phyloP scores from a whole-genome alignment of 192 early-diverging fungal species.

The Pilaira anomala region DNA sequence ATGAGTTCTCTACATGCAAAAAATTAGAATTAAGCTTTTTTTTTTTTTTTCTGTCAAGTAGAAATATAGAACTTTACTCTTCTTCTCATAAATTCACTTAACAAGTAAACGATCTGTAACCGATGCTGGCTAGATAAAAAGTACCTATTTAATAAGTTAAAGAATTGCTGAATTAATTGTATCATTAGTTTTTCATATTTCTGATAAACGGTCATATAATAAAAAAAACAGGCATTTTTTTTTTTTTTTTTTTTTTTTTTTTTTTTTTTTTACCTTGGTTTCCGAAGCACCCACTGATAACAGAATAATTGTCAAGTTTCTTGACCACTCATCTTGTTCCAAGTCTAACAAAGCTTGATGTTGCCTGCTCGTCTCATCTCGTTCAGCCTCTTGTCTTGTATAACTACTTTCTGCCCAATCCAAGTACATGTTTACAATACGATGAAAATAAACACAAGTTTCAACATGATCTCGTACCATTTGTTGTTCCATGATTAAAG shows the following conservation, averaged over 20 bases:
- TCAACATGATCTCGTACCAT: neutral
- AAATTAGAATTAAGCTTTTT: neutral
- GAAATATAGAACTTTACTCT: slow-evolving; percentile 35
- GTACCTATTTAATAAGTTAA: slow-evolving; percentile 44
- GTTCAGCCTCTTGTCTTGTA: slow-evolving; percentile 7
- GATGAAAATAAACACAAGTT: slow-evolving; percentile 10
- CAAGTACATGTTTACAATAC: slow-evolving; percentile 29
- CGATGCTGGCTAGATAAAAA: slow-evolving; percentile 47
- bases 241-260: neutral
- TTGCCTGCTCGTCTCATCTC: neutral
- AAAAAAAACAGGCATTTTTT: neutral
- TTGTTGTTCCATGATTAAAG: slow-evolving; percentile 26
- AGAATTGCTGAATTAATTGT: slow-evolving; percentile 42
- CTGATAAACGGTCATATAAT: neutral
- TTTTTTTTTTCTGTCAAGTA: neutral
- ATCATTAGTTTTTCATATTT: neutral
- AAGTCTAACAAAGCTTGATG: slow-evolving; percentile 27
- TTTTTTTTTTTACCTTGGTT: slow-evolving; percentile 25
- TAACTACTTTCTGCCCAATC: slow-evolving; percentile 14
- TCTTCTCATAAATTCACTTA: slow-evolving; percentile 48
- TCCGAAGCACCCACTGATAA: slow-evolving; percentile 25
- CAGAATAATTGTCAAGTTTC: slow-evolving; percentile 28
- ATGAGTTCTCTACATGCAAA: slow-evolving; percentile 39
- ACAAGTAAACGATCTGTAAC: slow-evolving; percentile 42
- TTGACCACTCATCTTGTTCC: slow-evolving; percentile 39